Conservation (phyloP, 352 stramenopile species). For the Phytophthora chlamydospora region DNA sequence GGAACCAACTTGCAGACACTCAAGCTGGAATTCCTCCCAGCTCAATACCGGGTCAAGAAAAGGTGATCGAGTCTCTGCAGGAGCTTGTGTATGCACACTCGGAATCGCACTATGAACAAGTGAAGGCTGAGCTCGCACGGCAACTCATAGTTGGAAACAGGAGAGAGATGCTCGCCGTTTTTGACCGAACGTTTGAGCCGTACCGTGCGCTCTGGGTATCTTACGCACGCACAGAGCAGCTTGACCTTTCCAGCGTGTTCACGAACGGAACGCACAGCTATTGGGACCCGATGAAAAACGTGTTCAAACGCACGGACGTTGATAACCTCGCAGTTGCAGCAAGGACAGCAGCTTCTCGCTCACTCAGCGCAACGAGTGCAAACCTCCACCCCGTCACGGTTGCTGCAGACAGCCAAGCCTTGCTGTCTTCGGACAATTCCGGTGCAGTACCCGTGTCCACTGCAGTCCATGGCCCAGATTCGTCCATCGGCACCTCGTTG, state of each 20-base stretch:
- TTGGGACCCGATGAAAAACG: slow-evolving; percentile 65
- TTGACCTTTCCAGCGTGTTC: slow-evolving; percentile 72
- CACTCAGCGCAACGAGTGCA: too few species aligned
- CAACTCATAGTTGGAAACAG: slow-evolving; percentile 41
- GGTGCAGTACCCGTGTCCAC: neutral
- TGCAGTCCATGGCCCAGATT: neutral
- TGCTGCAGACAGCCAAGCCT: neutral
- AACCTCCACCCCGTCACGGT: neutral
- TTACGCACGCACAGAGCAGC: slow-evolving; percentile 59
- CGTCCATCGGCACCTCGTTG: slow-evolving; percentile 30
- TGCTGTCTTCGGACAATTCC: neutral
- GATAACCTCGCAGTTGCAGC: slow-evolving; percentile 3
- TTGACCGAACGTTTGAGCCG: slow-evolving; percentile 67
- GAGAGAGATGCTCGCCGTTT: slow-evolving; percentile 49
- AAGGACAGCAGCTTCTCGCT: neutral
- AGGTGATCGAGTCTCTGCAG: slow-evolving; percentile 55
- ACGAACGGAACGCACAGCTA: slow-evolving; percentile 68
- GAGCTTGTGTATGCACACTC: slow-evolving; percentile 68
- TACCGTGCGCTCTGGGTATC: slow-evolving; percentile 71
- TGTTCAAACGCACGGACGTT: slow-evolving; percentile 50
- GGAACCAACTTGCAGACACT: slow-evolving; percentile 19
- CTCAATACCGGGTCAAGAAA: slow-evolving; percentile 38
- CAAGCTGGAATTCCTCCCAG: neutral
- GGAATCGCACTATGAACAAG: slow-evolving; percentile 56
- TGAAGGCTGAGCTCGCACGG: slow-evolving; percentile 48